phyloP scores from a whole-genome alignment of 169 alveolate species.

The Cardiosporidium cionae region DNA sequence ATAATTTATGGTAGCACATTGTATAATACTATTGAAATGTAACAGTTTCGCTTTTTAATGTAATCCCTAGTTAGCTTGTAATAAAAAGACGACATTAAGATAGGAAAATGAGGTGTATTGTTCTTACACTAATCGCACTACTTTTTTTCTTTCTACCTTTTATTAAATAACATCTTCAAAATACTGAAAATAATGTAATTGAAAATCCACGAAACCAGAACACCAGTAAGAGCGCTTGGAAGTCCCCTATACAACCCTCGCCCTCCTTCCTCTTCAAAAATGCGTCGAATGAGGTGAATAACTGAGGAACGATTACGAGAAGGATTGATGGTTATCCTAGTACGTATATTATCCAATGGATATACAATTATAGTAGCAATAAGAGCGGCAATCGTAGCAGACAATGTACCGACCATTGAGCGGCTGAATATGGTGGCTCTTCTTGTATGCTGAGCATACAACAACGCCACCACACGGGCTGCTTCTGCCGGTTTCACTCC shows the following conservation, averaged over 20 bases:
- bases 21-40: no score
- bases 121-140: no score
- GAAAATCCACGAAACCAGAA: not conserved
- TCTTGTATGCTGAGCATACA: no score
- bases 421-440: no score
- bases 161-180: not conserved
- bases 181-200: not conserved
- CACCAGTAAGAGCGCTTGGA: not conserved
- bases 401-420: not conserved
- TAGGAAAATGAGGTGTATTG: no score
- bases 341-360: not conserved
- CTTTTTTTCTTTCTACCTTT: no score
- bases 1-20: no score
- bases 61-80: no score
- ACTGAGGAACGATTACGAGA: not conserved
- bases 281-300: not conserved
- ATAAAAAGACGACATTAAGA: no score
- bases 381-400: not conserved
- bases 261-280: not conserved
- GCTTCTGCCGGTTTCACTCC: no score
- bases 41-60: no score
- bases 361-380: not conserved
- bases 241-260: not conserved
- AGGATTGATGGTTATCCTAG: not conserved
- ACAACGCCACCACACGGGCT: no score